Evolutionary conservation across 2,329 filamentous ascomycete genomes (phyloP), one percentile per base, ranked within the genome.

Genomic region (Penicillium sp.): DNA sequence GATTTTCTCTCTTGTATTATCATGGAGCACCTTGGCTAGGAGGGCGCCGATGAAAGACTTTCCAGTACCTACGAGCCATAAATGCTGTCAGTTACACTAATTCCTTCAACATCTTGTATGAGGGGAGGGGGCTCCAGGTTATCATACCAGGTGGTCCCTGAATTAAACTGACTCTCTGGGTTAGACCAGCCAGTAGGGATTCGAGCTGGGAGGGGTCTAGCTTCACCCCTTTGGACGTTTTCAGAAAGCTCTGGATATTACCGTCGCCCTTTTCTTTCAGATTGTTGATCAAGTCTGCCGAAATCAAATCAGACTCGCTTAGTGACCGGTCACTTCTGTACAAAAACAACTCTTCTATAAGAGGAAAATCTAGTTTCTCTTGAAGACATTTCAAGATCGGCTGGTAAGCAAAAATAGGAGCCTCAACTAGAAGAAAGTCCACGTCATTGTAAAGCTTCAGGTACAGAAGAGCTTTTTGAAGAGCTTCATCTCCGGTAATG

Each of bases 31-130:
- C 52, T 85, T 84, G 0, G 83, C 80, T 1, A 86, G 73, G 2
- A 88, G 71, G 0, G 87, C 83, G 0, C 89, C 89, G 2, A 90
- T 80, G 60, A 89, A 89, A 0, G 87, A 90, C 62, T 92, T 92
- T 1, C 89, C 89, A 0, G 87, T 91, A 0, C 86, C 85, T 85
- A 47, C 18, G 49, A n/a, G 43, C 21, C 47, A 28, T 57, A 58
- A 35, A 30, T 33, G 12, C 68, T 61, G 48, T 47, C 49, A 33
- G 33, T 43, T 20, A 18, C 14, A 11, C 16, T 14, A 35, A 35
- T 14, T 16, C 12, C 12, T 16, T 14, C 23, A 30, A 45, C 12
- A 11, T n/a, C 18, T 21, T 20, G 5, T 3, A 45, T 16, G 14
- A 24, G 28, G 23, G 16, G 46, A 5, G 35, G 5, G 2, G 14